Evolutionary conservation across 2,329 filamentous ascomycete genomes (phyloP).

Genomic region (Apiospora hydei): DNA sequence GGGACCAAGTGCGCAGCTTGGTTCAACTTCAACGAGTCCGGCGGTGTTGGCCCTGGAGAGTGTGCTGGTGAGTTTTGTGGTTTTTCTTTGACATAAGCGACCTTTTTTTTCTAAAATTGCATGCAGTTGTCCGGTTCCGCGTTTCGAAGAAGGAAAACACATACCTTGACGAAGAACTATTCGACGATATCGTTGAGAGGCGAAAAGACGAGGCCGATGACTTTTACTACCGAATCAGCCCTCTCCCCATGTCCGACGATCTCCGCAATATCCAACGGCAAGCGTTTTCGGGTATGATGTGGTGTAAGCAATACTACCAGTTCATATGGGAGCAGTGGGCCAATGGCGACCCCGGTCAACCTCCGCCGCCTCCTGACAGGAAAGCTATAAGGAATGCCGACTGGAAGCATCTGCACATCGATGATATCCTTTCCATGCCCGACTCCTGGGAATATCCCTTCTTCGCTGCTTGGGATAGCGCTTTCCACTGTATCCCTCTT

Average conservation of each 20-base stretch:
- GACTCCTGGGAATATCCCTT: slow-evolving; percentile 99
- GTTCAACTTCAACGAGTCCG: slow-evolving; percentile 90
- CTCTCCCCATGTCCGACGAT: slow-evolving; percentile 91
- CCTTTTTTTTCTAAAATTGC: slow-evolving; percentile 27
- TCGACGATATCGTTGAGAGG: slow-evolving; percentile 89
- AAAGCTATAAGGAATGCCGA: slow-evolving; percentile 85
- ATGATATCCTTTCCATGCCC: slow-evolving; percentile 96
- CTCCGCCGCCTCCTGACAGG: slow-evolving; percentile 80
- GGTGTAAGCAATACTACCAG: slow-evolving; percentile 96
- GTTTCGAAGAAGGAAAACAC: slow-evolving; percentile 77
- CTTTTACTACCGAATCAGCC: slow-evolving; percentile 93
- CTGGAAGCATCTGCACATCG: slow-evolving; percentile 95
- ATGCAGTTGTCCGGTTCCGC: slow-evolving; percentile 83
- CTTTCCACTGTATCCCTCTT: slow-evolving; percentile 94
- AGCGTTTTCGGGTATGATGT: slow-evolving; percentile 96
- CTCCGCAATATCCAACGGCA: slow-evolving; percentile 94
- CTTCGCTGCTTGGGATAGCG: slow-evolving; percentile 96
- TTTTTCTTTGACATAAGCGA: neutral
- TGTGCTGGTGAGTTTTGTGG: slow-evolving; percentile 76
- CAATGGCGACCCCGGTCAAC: slow-evolving; percentile 88
- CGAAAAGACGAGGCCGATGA: slow-evolving; percentile 91
- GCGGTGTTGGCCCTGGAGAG: slow-evolving; percentile 87
- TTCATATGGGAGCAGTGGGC: slow-evolving; percentile 99
- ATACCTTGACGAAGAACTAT: slow-evolving; percentile 90
- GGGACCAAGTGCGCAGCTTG: slow-evolving; percentile 93